Conservation (phyloP, 2,329 filamentous ascomycete genomes). For the Fonsecaea monophora region DNA sequence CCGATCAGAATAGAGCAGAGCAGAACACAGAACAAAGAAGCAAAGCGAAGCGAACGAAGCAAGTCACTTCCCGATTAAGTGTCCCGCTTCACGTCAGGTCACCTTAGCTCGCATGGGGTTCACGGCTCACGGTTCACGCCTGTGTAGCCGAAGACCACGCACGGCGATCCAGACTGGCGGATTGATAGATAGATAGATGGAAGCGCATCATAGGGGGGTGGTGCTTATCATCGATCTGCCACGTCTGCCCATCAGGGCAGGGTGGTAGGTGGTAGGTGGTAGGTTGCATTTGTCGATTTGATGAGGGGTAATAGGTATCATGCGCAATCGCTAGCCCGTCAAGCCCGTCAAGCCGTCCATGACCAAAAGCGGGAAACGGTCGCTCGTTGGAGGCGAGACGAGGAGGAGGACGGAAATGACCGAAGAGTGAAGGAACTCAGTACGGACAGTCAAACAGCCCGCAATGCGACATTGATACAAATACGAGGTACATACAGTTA, state of each 20-base stretch:
- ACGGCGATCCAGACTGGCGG: constrained; percentile 1
- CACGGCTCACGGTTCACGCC: neutral
- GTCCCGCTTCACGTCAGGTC: neutral
- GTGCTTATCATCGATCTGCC: constrained; percentile 19
- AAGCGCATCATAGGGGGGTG: neutral
- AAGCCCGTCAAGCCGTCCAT: neutral
- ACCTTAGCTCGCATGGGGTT: constrained; percentile 1
- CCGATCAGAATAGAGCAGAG: neutral
- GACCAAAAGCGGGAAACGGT: constrained; percentile 10
- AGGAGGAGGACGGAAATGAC: constrained; percentile 12
- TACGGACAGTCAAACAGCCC: constrained; percentile 11
- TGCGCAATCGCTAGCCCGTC: neutral
- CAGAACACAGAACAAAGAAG: too few species aligned
- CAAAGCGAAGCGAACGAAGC: neutral
- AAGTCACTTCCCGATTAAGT: neutral
- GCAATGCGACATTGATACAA: neutral
- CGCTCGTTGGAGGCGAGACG: too few species aligned
- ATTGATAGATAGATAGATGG: neutral
- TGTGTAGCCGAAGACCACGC: constrained; percentile 13
- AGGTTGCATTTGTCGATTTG: constrained; percentile 16
- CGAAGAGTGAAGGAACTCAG: neutral
- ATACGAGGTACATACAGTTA: neutral
- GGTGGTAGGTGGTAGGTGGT: too few species aligned
- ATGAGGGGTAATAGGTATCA: constrained; percentile 11
- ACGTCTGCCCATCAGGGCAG: neutral